phyloP scores from a whole-genome alignment of 1,284 basidiomycete genomes.

The Fomitopsis betulina region DNA sequence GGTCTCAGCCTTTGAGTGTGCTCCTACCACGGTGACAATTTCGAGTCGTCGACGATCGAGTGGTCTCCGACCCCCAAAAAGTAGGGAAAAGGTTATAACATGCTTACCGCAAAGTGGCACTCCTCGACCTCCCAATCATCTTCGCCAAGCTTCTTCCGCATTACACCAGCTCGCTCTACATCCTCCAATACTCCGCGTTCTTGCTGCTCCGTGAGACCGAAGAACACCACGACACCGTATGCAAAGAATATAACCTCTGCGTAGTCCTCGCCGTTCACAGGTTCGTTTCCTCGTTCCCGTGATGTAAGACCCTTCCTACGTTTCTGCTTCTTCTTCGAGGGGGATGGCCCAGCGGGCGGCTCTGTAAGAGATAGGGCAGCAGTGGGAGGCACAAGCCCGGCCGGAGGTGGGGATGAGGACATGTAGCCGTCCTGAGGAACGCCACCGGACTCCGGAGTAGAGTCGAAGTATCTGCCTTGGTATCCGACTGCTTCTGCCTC shows the following conservation, averaged over 20 bases:
- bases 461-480: slow-evolving; percentile 77
- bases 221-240: slow-evolving; percentile 86
- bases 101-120: slow-evolving; percentile 76
- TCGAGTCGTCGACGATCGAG: background rate
- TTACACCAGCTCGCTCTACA: slow-evolving; percentile 64
- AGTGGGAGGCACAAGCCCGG: slow-evolving; percentile 14
- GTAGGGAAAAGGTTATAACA: background rate
- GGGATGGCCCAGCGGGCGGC: background rate
- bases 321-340: slow-evolving; percentile 5
- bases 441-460: slow-evolving; percentile 24
- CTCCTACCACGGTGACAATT: too few relatives aligned
- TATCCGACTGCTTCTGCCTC: slow-evolving; percentile 91
- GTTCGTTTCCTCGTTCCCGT: background rate
- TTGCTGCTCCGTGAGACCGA: slow-evolving; percentile 74
- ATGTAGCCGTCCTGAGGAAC: slow-evolving; percentile 44
- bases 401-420: slow-evolving; percentile 39
- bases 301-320: slow-evolving; percentile 13
- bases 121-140: slow-evolving; percentile 88
- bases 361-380: background rate
- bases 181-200: slow-evolving; percentile 82
- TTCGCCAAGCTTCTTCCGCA: slow-evolving; percentile 57
- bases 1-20: too few relatives aligned
- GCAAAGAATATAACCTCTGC: slow-evolving; percentile 87
- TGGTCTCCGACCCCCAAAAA: background rate
- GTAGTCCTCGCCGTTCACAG: slow-evolving; percentile 27